phyloP scores from a whole-genome alignment of 2,329 filamentous ascomycete species.

The Diaporthe batatas region DNA sequence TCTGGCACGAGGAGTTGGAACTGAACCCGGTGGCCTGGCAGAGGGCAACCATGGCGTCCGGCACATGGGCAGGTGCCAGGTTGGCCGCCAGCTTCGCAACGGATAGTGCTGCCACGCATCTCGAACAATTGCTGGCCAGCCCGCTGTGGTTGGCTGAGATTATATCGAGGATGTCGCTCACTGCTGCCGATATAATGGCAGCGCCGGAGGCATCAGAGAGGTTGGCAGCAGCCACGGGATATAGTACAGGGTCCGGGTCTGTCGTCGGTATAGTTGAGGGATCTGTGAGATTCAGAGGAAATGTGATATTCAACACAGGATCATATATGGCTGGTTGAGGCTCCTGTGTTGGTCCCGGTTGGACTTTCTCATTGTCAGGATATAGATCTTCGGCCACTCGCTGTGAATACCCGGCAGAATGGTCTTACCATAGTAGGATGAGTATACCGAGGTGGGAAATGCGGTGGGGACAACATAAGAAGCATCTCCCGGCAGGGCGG shows the following conservation, averaged over 20 bases:
- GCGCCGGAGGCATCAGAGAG: slow-evolving; percentile 56
- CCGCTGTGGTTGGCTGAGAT: slow-evolving; percentile 53
- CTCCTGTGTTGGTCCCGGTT: slow-evolving; percentile 50
- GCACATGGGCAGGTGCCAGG: slow-evolving; percentile 61
- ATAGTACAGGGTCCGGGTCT: slow-evolving; percentile 64
- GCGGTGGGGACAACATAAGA: slow-evolving; percentile 59
- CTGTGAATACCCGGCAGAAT: background rate
- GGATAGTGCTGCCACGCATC: slow-evolving; percentile 64
- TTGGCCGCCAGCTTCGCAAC: slow-evolving; percentile 64
- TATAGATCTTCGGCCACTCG: background rate
- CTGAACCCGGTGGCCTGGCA: slow-evolving; percentile 63
- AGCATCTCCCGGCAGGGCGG: slow-evolving; percentile 50
- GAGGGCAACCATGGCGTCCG: slow-evolving; percentile 63
- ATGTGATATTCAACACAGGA: slow-evolving; percentile 67
- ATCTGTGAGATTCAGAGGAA: slow-evolving; percentile 66
- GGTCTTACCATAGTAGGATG: slow-evolving; percentile 60
- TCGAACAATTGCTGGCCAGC: slow-evolving; percentile 61
- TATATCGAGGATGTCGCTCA: slow-evolving; percentile 60
- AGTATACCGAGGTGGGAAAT: slow-evolving; percentile 65
- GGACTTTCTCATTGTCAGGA: slow-evolving; percentile 44
- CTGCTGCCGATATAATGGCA: slow-evolving; percentile 57
- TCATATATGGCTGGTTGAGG: slow-evolving; percentile 61
- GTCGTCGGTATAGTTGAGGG: slow-evolving; percentile 63
- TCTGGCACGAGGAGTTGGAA: slow-evolving; percentile 61
- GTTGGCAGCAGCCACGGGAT: slow-evolving; percentile 60